Evolutionary conservation across 139 green algal species (phyloP), one percentile per base, ranked within the genome.

Genomic region (Chlorella sp.): DNA sequence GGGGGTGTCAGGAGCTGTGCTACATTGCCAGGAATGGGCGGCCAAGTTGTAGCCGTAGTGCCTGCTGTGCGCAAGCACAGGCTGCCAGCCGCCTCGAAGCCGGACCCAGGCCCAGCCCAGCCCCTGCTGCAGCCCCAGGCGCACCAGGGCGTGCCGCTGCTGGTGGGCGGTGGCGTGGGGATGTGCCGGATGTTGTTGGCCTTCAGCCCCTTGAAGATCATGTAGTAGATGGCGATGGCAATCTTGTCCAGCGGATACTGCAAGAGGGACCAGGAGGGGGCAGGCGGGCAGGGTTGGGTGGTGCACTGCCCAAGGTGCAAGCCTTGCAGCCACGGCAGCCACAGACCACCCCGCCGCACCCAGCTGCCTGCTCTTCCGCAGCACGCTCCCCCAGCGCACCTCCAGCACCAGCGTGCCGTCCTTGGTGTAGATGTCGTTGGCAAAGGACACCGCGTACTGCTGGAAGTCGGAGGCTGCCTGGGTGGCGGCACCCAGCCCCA

Each of bases 351-450:
- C n/a, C n/a, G n/a, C n/a, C n/a, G n/a, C n/a, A n/a, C n/a, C n/a
- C n/a, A n/a, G n/a, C n/a, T n/a, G n/a, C n/a, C n/a, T n/a, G n/a
- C n/a, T n/a, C n/a, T n/a, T n/a, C n/a, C n/a, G n/a, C n/a, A n/a
- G n/a, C n/a, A n/a, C n/a, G n/a, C n/a, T 0, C 32, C 34, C 1
- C 30, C 34, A 4, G 30, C 47, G 21, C 56, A 81, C 75, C 78
- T 83, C 28, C 68, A 90, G 70, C 36, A 88, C 44, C 38, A 90
- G n/a, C 11, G 41, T 68, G 51, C 38, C n/a, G 41, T 90, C 87
- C 36, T 79, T 73, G 25, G 28, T 47, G 64, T 87, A 78, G 7
- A 88, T 64, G 73, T 87, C 76, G 73, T 86, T 88, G 30, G 34
- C 73, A 3, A 86, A 25, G 13, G 25, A 64, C 4, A 86, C 32